phyloP scores from a whole-genome alignment of 2,329 filamentous ascomycete species.

The Nemania abortiva region DNA sequence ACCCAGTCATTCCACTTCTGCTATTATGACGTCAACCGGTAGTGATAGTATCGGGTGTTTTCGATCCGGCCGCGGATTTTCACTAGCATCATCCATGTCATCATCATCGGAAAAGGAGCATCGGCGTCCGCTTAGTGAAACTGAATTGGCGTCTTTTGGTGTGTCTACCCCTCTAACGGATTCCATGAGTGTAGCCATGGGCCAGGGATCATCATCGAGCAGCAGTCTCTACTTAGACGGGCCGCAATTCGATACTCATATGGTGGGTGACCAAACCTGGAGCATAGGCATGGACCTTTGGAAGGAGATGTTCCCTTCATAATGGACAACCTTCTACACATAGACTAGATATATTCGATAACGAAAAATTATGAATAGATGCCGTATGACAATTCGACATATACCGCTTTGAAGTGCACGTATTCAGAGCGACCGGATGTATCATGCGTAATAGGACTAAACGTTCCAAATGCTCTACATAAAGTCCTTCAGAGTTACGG shows the following conservation, averaged over 20 bases:
- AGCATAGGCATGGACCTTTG: constrained; percentile 24
- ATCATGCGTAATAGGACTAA: too few species aligned
- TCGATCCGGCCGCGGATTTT: constrained; percentile 8
- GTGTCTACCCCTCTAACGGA: constrained; percentile 20
- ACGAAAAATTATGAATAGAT: background rate
- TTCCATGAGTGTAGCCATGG: constrained; percentile 11
- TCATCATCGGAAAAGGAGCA: constrained; percentile 20
- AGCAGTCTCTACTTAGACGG: constrained; percentile 19
- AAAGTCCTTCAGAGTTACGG: too few species aligned
- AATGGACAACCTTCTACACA: background rate
- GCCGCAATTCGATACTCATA: constrained; percentile 14
- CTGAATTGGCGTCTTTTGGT: constrained; percentile 15
- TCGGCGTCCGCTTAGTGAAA: constrained; percentile 7
- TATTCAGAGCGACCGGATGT: too few species aligned
- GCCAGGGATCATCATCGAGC: constrained; percentile 16
- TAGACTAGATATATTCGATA: background rate
- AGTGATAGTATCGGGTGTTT: constrained; percentile 7
- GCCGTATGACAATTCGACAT: background rate
- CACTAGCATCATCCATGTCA: constrained; percentile 21
- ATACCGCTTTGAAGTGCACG: too few species aligned
- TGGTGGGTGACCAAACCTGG: constrained; percentile 22
- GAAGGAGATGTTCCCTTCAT: constrained; percentile 25
- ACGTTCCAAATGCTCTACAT: too few species aligned
- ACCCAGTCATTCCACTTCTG: background rate
- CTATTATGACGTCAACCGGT: background rate